These are phyloP conservation scores for Phytophthora lateralis DNA, from an alignment of 352 stramenopile genomes.

Conservation along the genomic window DNA sequence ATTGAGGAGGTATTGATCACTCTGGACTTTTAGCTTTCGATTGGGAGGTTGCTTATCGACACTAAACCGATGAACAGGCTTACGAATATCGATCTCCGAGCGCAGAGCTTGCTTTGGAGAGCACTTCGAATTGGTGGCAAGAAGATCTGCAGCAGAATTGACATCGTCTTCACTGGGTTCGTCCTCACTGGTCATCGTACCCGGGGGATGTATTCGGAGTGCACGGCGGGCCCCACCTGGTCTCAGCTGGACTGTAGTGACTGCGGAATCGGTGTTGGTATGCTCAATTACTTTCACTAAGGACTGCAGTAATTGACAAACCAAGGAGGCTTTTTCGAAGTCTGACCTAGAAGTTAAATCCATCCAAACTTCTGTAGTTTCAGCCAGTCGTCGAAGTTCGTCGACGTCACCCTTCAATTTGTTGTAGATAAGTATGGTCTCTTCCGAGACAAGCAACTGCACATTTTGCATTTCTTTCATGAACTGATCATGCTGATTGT, in stretches of 20 bases:
- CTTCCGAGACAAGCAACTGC: constrained; percentile 61
- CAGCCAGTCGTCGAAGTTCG: constrained; percentile 56
- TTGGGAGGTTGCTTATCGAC: constrained; percentile 59
- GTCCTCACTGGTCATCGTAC: constrained; percentile 13
- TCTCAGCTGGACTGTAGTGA: constrained; percentile 1
- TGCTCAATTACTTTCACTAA: constrained; percentile 46
- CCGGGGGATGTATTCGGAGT: constrained; percentile 18
- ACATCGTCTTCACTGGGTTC: constrained; percentile 18
- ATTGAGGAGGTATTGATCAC: constrained; percentile 41
- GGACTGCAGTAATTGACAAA: constrained; percentile 53
- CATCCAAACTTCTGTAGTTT: constrained; percentile 86
- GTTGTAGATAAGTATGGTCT: constrained; percentile 72
- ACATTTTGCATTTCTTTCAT: constrained; percentile 69
- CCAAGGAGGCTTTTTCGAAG: constrained; percentile 59
- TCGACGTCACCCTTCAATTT: constrained; percentile 74
- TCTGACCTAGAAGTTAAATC: constrained; percentile 77
- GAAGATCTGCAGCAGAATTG: constrained; percentile 26
- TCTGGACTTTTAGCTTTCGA: constrained; percentile 43
- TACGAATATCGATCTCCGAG: constrained; percentile 1
- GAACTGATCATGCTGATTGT: constrained; percentile 75
- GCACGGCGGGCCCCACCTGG: constrained; percentile 9
- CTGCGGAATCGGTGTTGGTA: constrained; percentile 2
- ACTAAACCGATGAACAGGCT: constrained; percentile 22
- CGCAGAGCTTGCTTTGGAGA: constrained; percentile 18
- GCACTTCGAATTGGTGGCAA: constrained; percentile 35